These are phyloP conservation scores for Lachancea quebecensis DNA, from an alignment of 805 yeast species.

Conservation along the genomic window DNA sequence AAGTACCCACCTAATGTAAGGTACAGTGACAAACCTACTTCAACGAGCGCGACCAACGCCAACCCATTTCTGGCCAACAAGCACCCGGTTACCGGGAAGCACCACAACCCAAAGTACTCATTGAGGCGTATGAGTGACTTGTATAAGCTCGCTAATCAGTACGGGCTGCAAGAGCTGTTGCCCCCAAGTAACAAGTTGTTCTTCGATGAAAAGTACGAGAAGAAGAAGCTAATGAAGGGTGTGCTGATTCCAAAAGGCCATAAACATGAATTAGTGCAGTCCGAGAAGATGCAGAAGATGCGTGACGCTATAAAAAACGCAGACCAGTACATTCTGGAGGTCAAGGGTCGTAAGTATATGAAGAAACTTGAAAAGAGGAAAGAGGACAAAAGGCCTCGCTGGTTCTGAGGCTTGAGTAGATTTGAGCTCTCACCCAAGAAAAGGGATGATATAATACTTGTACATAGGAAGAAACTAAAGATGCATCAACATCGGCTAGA, in stretches of 20 bases:
- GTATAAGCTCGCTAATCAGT: constrained; percentile 72
- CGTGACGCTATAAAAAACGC: constrained; percentile 57
- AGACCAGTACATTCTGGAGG: constrained; percentile 60
- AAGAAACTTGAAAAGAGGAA: constrained; percentile 40
- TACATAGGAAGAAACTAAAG: constrained; percentile 1
- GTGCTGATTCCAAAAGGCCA: constrained; percentile 72
- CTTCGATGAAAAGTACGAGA: constrained; percentile 68
- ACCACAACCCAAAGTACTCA: constrained; percentile 74
- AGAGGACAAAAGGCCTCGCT: constrained; percentile 28
- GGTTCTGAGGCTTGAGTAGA: constrained; percentile 28
- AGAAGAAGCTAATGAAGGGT: constrained; percentile 69
- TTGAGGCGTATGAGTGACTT: constrained; percentile 76
- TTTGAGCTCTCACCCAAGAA: background rate
- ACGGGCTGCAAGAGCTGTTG: constrained; percentile 71
- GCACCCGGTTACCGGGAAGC: constrained; percentile 71
- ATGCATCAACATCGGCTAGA: too few relatives aligned
- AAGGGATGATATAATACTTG: background rate
- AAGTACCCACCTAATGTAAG: constrained; percentile 72
- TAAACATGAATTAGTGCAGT: constrained; percentile 66
- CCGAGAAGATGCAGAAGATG: constrained; percentile 52
- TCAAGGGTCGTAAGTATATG: constrained; percentile 49
- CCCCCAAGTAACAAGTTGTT: constrained; percentile 58
- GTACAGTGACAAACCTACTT: constrained; percentile 59
- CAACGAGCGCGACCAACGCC: constrained; percentile 59
- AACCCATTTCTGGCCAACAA: constrained; percentile 85